Evolutionary conservation across 371 early-diverging fungal species (phyloP), one percentile per base, ranked within the genome.

Genomic region (Blyttiomyces sp.): DNA sequence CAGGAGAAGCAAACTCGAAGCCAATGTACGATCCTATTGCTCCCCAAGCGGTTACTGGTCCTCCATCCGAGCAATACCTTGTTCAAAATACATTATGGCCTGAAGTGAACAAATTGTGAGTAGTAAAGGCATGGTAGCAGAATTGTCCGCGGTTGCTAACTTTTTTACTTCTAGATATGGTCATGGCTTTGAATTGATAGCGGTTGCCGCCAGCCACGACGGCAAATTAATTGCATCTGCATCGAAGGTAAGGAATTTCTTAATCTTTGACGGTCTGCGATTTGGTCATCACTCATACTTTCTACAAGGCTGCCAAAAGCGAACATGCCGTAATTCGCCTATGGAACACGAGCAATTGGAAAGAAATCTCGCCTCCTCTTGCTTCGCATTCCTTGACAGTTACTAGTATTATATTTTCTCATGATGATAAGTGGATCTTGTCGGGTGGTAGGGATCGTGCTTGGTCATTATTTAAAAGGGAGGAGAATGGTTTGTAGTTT

Each of bases 81-180:
- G 59, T 88, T 56, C 91, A 92, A 54, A 83, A 87, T 62, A 94
- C 96, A n/a, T 76, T 97, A 21, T 97, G 98, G 98, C 95, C 96
- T 2, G 98, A 97, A 80, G 79, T 86, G 2, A 90, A 94, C 56
- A 95, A 96, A 68, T 78, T 96, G 65, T 94, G 51, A 61, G 54
- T 34, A 43, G 4, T 48, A 4, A 36, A 28, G 26, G 43, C 11
- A 56, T 49, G 39, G 19, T 31, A 19, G 32, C 6, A 5, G 17
- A 55, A n/a, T n/a, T n/a, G n/a, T n/a, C n/a, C n/a, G n/a, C n/a
- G n/a, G 28, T n/a, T 51, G 43, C 26, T 63, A 48, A 31, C 11
- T 46, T 19, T 31, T 19, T 26, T 16, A 26, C 23, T 59, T 30
- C 28, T 49, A 62, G 70, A 30, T 74, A 95, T 71, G 98, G 96